These are phyloP conservation scores for Chrysosporium keratinophilum DNA, from an alignment of 2,329 filamentous ascomycete species.

Conservation along the genomic window DNA sequence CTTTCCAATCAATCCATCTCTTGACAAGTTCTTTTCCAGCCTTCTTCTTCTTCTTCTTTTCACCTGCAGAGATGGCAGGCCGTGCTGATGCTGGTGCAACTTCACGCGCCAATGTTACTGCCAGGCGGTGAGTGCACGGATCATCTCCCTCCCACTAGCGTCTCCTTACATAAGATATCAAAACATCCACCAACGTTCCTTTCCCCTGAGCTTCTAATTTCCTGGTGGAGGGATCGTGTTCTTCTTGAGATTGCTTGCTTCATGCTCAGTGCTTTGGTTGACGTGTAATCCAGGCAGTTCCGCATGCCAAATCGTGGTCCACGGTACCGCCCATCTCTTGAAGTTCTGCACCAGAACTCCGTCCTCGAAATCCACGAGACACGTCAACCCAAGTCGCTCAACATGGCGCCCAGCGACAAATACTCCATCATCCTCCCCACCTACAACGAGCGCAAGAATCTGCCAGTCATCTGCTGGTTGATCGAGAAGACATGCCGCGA, in stretches of 20 bases:
- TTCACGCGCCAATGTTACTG: conserved; percentile 10
- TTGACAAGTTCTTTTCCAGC: neutral
- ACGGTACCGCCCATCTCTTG: conserved; percentile 18
- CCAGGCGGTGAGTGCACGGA: conserved; percentile 19
- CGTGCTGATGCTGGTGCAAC: neutral
- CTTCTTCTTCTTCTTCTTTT: neutral
- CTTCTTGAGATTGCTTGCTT: neutral
- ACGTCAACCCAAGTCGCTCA: conserved; percentile 4
- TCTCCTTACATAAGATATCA: neutral
- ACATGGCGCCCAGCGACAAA: conserved; percentile 42
- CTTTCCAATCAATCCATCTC: neutral
- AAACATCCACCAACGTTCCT: too few relatives aligned
- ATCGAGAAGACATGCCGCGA: conserved; percentile 85
- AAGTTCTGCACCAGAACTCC: conserved; percentile 17
- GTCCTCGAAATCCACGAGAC: conserved; percentile 14
- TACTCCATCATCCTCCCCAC: conserved; percentile 97
- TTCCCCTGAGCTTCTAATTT: conserved; percentile 7
- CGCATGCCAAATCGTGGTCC: conserved; percentile 19
- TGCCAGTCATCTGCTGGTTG: conserved; percentile 91
- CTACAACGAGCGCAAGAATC: conserved; percentile 95
- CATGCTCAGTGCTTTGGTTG: neutral
- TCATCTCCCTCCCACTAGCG: conserved; percentile 5
- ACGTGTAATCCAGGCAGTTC: conserved; percentile 15
- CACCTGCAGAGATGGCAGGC: neutral
- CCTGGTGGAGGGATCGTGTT: neutral